These are phyloP conservation scores for Mycena indigotica DNA, from an alignment of 768 basidiomycete genomes.

Conservation along the genomic window DNA sequence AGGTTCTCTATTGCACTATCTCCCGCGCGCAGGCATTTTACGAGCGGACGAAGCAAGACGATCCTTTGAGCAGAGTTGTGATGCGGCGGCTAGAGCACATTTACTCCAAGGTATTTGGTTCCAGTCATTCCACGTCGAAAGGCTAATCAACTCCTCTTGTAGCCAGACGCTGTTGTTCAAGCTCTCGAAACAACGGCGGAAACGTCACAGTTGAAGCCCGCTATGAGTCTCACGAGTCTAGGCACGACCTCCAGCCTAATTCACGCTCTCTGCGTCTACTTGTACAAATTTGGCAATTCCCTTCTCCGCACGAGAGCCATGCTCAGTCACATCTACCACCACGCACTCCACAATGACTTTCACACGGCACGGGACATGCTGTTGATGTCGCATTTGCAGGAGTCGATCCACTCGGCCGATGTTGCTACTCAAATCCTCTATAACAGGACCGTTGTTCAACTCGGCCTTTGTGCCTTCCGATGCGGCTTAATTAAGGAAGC, in stretches of 20 bases:
- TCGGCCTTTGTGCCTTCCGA: conserved; percentile 96
- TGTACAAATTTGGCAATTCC: conserved; percentile 91
- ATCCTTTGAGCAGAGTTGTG: conserved; percentile 82
- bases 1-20: conserved; percentile 89
- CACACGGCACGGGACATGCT: conserved; percentile 97
- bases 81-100: conserved; percentile 98
- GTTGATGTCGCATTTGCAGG: conserved; percentile 98
- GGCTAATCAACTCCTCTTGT: conserved; percentile 17
- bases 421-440: conserved; percentile 97
- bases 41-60: conserved; percentile 74
- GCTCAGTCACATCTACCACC: conserved; percentile 96
- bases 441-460: conserved; percentile 95
- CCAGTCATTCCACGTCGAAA: conserved; percentile 9
- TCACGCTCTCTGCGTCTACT: conserved; percentile 84
- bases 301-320: conserved; percentile 95
- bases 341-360: conserved; percentile 95
- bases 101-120: conserved; percentile 81
- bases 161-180: conserved; percentile 93
- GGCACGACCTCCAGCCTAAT: conserved; percentile 75
- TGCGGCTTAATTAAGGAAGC: conserved; percentile 93
- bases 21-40: conserved; percentile 92
- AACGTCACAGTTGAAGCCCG: conserved; percentile 59
- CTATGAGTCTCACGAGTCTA: conserved; percentile 57
- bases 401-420: conserved; percentile 93
- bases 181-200: conserved; percentile 79